Conservation (phyloP, 129 eudicot species). For the Sambucus nigra region DNA sequence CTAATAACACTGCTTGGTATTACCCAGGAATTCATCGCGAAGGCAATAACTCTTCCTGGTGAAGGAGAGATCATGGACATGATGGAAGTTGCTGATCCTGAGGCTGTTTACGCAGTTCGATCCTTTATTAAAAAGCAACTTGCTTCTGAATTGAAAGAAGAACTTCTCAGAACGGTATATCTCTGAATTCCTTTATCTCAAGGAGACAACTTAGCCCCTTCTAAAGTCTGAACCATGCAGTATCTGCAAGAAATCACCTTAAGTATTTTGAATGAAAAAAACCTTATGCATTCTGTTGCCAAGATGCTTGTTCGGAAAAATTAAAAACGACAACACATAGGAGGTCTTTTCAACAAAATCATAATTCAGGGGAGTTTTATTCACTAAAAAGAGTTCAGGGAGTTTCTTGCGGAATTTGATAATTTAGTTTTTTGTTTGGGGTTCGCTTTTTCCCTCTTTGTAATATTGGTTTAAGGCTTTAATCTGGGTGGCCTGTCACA, state of each 20-base stretch:
- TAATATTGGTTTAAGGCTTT: neutral
- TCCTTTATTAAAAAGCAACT: constrained; percentile 73
- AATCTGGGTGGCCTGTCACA: constrained; percentile 16
- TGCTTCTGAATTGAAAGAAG: constrained; percentile 65
- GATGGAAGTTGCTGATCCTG: constrained; percentile 96
- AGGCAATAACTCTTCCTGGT: constrained; percentile 88
- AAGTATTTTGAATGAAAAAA: no score
- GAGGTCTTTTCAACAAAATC: no score
- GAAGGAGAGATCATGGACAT: constrained; percentile 95
- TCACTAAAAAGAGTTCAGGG: no score
- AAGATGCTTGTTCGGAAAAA: no score
- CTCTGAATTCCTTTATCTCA: neutral
- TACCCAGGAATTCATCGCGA: constrained; percentile 80
- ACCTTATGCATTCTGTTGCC: no score
- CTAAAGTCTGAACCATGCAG: no score
- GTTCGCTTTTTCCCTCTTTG: neutral
- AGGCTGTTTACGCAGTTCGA: constrained; percentile 95
- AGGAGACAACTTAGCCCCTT: no score
- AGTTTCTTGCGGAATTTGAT: no score
- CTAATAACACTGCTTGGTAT: neutral
- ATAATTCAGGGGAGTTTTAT: no score
- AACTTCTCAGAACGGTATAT: constrained; percentile 48
- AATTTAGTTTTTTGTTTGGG: neutral
- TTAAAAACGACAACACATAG: no score
- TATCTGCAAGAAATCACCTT: no score